Base-by-base conservation (phyloP, 441 rosid genomes). In the Euphorbia corollata region DNA sequence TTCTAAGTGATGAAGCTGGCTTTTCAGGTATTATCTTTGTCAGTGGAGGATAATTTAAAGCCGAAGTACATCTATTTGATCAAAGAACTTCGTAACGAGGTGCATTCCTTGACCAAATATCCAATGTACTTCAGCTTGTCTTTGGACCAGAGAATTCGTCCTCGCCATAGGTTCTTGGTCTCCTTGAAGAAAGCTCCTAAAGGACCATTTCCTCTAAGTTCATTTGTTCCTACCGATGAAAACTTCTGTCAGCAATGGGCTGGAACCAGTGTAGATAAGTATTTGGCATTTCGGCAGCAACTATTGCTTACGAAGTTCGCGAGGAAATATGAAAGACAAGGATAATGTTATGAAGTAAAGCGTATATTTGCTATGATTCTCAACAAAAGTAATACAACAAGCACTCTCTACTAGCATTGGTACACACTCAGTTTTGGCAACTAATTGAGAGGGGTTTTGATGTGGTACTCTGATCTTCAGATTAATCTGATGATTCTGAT, bases 181-280 rank as follows among this genome's bases (percentile, higher is more conserved):
- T 67, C 90, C 74, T 78, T 92, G 63, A 88, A 92, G 82, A 92
- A 90, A 79, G 98, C 88, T 65, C 89, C 92, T 9, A 85, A 88
- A 75, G 98, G 96, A 57, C 99, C 99, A 19, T 93, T 93, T 78
- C 99, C 99, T 69, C 85, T 93, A 20, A 78, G 95, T 73, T 93
- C 85, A 39, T 78, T 93, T 51, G 88, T 91, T 71, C 95, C 90
- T 64, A 86, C 87, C 38, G 97, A 91, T 75, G 99, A 91, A 80
- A 67, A 77, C 86, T 93, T 93, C 69, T 90, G 97, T 68, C 87
- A 81, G 81, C 87, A 84, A 74, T 86, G 97, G 96, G 95, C 97
- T 69, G 92, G 87, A 75, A 92, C 96, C 61, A 87, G 85, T 77
- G 66, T 93, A 71, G 96, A 90, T 64, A 84, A 74, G 76, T 93